Conservation (phyloP, 2,329 filamentous ascomycete species). For the Paecilomyces sp. region DNA sequence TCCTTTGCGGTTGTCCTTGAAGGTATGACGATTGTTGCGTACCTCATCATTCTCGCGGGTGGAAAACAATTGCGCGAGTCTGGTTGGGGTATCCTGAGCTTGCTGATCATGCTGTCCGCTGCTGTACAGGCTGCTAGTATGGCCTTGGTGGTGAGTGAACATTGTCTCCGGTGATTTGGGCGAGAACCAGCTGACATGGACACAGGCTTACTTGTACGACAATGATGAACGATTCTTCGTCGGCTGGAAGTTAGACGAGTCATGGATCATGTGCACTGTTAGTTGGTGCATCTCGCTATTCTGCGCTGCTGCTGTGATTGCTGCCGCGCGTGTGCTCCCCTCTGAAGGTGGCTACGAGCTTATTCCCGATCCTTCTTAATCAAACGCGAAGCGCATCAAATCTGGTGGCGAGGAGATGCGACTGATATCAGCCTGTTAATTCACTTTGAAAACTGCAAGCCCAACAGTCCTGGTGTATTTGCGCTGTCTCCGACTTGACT, state of each 20-base stretch:
- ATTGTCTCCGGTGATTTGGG: not conserved
- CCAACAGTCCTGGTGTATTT: not conserved
- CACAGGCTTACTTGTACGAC: slow-evolving; percentile 73
- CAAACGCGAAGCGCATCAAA: not conserved
- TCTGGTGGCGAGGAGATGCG: not conserved
- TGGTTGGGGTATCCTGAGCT: slow-evolving; percentile 71
- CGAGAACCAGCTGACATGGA: slow-evolving; percentile 1
- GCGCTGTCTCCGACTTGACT: not conserved
- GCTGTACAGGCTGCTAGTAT: slow-evolving; percentile 69
- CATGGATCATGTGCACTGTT: slow-evolving; percentile 65
- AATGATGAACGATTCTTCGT: slow-evolving; percentile 75
- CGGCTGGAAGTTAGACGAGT: slow-evolving; percentile 73
- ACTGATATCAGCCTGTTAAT: not conserved
- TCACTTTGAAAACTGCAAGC: not conserved
- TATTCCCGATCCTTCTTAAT: slow-evolving; percentile 43
- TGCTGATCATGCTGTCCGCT: slow-evolving; percentile 59
- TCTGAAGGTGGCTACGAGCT: slow-evolving; percentile 83
- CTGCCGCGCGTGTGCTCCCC: slow-evolving; percentile 64
- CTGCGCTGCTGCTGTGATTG: slow-evolving; percentile 51
- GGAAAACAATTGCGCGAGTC: slow-evolving; percentile 72
- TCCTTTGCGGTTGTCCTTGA: slow-evolving; percentile 77
- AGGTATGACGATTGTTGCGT: slow-evolving; percentile 71
- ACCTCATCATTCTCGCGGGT: slow-evolving; percentile 67
- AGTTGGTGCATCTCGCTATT: slow-evolving; percentile 52
- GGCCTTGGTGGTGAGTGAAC: slow-evolving; percentile 67